Evolutionary conservation across 371 early-diverging fungal genomes (phyloP).

Genomic region (Mucor racemosus): DNA sequence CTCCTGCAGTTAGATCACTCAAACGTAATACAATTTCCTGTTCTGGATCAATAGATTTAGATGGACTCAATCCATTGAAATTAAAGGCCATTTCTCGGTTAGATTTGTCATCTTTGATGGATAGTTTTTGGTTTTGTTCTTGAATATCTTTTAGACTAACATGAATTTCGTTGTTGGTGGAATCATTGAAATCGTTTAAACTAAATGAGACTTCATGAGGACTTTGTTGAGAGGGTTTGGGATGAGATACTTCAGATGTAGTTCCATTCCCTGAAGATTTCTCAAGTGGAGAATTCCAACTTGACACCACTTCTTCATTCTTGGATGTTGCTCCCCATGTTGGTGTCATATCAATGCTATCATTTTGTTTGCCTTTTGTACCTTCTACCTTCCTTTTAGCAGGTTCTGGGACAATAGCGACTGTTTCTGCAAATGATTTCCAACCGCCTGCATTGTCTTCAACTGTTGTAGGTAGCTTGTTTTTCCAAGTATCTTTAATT

Average conservation of each 20-base stretch:
- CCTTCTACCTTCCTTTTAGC: not conserved
- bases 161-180: not conserved
- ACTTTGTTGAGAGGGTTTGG: not conserved
- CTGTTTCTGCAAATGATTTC: conserved; percentile 15
- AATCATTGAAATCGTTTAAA: not conserved
- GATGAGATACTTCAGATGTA: not conserved
- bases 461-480: not conserved
- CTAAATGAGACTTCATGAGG: not conserved
- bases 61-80: not conserved
- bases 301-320: too few relatives aligned
- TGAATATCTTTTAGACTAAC: not conserved
- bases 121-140: not conserved
- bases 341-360: too few relatives aligned
- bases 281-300: too few relatives aligned
- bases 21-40: not conserved
- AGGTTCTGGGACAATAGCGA: not conserved
- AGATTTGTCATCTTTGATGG: not conserved
- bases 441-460: conserved; percentile 16
- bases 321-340: too few relatives aligned
- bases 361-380: too few relatives aligned
- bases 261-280: not conserved
- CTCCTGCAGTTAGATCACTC: not conserved
- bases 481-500: conserved; percentile 9
- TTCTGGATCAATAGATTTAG: not conserved
- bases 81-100: not conserved